phyloP scores from a whole-genome alignment of 345 rosid species.

The Populus tremula region DNA sequence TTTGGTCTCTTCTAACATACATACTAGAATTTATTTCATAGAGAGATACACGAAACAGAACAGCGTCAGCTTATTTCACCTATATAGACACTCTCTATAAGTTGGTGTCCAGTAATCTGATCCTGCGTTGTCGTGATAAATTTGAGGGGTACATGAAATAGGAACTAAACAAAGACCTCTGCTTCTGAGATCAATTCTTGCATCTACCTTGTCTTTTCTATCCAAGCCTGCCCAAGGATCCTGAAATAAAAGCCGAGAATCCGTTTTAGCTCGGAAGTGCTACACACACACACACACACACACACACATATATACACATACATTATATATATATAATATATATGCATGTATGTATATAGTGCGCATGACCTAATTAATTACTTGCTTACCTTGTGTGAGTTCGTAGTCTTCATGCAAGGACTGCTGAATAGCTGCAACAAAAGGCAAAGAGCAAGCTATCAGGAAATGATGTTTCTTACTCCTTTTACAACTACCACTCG shows the following conservation, averaged over 20 bases:
- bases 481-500: background rate
- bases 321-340: too few relatives aligned
- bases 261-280: background rate
- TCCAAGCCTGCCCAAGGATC: constrained; percentile 74
- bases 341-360: background rate
- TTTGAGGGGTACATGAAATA: constrained; percentile 54
- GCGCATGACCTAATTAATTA: background rate
- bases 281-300: too few relatives aligned
- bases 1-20: background rate
- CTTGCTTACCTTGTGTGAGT: constrained; percentile 52
- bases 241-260: constrained; percentile 28
- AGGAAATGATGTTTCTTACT: background rate
- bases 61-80: constrained; percentile 24
- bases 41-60: background rate
- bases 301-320: too few relatives aligned
- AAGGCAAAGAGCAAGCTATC: background rate
- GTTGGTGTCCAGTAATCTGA: constrained; percentile 84
- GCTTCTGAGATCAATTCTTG: constrained; percentile 55
- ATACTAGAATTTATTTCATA: background rate
- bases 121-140: constrained; percentile 61
- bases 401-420: constrained; percentile 62
- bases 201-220: constrained; percentile 51
- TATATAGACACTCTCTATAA: constrained; percentile 67
- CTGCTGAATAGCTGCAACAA: constrained; percentile 62
- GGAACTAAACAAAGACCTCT: constrained; percentile 89